A percentile compares a stretch with the other conserved stretches of the same genome.
phyloP scores from a whole-genome alignment of 495 filamentous ascomycete genomes.

The Hypoxylon fuscum region DNA sequence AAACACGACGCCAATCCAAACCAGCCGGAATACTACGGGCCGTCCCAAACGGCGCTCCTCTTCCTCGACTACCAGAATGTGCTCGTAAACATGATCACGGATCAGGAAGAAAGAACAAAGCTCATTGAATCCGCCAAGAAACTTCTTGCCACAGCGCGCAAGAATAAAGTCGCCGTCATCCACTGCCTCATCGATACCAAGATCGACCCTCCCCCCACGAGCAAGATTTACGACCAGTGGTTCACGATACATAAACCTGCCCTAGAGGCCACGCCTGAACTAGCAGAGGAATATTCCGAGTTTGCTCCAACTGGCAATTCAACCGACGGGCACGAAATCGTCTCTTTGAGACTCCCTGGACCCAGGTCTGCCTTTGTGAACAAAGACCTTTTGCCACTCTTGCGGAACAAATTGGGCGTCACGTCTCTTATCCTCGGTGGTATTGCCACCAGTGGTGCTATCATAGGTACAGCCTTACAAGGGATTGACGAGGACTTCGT shows the following conservation, averaged over 20 bases:
- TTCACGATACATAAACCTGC: constrained; percentile 1
- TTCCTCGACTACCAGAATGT: constrained; percentile 13
- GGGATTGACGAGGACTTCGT: constrained; percentile 13
- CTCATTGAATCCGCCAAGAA: constrained; percentile 1
- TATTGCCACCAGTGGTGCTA: constrained; percentile 14
- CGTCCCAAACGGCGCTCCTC: constrained; percentile 12
- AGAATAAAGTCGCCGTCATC: constrained; percentile 10
- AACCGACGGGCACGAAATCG: not conserved
- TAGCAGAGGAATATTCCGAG: constrained; percentile 5
- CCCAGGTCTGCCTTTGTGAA: not conserved
- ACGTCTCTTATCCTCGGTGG: constrained; percentile 12
- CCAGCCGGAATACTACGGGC: not conserved
- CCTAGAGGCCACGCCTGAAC: not conserved
- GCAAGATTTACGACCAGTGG: constrained; percentile 12
- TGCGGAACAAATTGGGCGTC: constrained; percentile 9
- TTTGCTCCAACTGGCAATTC: not conserved
- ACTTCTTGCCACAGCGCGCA: constrained; percentile 8
- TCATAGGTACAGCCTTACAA: constrained; percentile 10
- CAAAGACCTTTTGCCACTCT: constrained; percentile 2
- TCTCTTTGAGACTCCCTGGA: constrained; percentile 1
- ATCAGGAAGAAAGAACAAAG: not conserved
- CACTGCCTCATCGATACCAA: constrained; percentile 14
- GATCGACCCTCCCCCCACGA: constrained; percentile 4
- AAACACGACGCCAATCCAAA: not conserved
- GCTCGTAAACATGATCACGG: constrained; percentile 8